Evolutionary conservation across 1,284 basidiomycete species (phyloP).

Genomic region (Melampsora larici-populina): DNA sequence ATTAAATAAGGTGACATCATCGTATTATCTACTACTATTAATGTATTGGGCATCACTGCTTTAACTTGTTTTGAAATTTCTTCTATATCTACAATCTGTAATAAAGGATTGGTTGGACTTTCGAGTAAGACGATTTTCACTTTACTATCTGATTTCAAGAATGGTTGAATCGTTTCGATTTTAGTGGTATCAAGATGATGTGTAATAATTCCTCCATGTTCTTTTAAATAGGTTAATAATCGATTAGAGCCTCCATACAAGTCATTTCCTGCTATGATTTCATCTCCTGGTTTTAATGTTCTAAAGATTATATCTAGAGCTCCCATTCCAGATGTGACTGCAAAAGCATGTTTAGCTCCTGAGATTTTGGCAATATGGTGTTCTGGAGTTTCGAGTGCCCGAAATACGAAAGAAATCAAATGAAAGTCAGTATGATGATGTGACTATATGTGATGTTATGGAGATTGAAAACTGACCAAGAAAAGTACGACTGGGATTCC

Average conservation of each 20-base stretch:
- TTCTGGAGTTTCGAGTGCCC: conserved; percentile 59
- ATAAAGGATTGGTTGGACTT: conserved; percentile 92
- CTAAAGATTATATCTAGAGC: conserved; percentile 93
- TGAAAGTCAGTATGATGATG: background rate
- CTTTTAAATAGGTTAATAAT: conserved; percentile 75
- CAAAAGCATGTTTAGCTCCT: conserved; percentile 78
- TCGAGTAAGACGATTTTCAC: conserved; percentile 87
- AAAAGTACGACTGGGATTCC: conserved; percentile 93
- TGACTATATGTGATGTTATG: background rate
- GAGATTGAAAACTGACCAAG: conserved; percentile 63
- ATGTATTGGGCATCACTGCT: conserved; percentile 68
- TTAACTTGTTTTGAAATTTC: conserved; percentile 76
- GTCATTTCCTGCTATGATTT: conserved; percentile 91
- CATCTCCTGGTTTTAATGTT: conserved; percentile 86
- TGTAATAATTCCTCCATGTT: conserved; percentile 81
- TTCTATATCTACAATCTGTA: conserved; percentile 90
- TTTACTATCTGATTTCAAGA: conserved; percentile 67
- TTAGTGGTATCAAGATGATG: conserved; percentile 92
- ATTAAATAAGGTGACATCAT: conserved; percentile 99
- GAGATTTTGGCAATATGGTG: conserved; percentile 94
- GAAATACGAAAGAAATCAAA: background rate
- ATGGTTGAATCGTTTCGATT: conserved; percentile 64
- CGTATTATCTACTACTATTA: conserved; percentile 95
- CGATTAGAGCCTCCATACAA: conserved; percentile 97
- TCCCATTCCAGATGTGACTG: conserved; percentile 95